Conservation (phyloP, 1,284 basidiomycete genomes). For the Cutaneotrichosporon sp. region DNA sequence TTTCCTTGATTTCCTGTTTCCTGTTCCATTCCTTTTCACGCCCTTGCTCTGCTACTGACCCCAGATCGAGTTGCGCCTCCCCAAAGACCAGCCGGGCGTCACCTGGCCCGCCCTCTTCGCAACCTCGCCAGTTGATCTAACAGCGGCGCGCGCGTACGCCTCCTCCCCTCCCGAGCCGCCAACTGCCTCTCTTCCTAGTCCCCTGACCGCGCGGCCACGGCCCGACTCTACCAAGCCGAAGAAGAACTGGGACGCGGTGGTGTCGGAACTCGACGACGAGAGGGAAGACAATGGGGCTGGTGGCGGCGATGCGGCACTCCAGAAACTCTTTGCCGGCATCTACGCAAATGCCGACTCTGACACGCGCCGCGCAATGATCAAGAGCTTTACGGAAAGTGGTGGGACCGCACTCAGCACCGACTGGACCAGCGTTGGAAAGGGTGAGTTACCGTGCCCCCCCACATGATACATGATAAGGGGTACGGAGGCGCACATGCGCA, state of each 20-base stretch:
- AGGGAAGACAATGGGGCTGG: conserved; percentile 34
- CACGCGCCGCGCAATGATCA: conserved; percentile 88
- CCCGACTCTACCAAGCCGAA: conserved; percentile 1
- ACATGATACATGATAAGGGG: neutral
- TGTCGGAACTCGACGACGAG: conserved; percentile 39
- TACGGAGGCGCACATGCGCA: neutral
- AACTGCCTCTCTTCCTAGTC: neutral
- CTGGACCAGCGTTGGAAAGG: conserved; percentile 80
- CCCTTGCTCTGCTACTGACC: neutral
- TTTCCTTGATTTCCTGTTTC: neutral
- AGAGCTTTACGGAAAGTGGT: conserved; percentile 86
- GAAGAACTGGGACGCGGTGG: conserved; percentile 52
- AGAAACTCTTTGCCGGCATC: conserved; percentile 58
- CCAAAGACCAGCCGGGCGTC: conserved; percentile 38
- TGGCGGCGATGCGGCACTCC: conserved; percentile 47
- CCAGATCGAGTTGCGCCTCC: conserved; percentile 49
- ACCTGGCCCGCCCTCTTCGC: conserved; percentile 59
- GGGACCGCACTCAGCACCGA: conserved; percentile 91
- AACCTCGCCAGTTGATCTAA: conserved; percentile 10
- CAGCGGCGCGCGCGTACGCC: conserved; percentile 6
- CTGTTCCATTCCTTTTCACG: neutral
- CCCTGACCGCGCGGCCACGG: conserved; percentile 2
- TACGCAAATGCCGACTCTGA: conserved; percentile 84
- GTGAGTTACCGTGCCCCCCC: conserved; percentile 21
- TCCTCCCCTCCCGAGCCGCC: neutral